Evolutionary conservation across 345 rosid species (phyloP), one percentile per base, ranked within the genome.

Genomic region (Euclidium syriacum): DNA sequence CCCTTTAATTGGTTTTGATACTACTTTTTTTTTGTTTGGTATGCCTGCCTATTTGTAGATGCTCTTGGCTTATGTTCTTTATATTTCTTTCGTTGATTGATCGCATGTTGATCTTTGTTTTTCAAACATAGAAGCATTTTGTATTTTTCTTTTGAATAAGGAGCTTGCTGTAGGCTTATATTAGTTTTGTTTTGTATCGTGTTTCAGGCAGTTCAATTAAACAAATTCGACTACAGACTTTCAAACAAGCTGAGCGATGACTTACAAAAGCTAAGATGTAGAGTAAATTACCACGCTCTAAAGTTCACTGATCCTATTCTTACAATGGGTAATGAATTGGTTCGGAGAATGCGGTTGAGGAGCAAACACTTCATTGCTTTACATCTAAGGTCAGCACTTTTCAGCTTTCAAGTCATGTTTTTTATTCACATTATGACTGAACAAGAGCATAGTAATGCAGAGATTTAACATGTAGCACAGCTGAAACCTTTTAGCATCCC

Each of bases 141-240:
- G 8, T 15, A 57, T 18, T 56, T 46, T 11, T 40, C 40, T 38
- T 58, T 36, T 29, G 19, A 16, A 54, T 47, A 35, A 53, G 58
- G 27, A 55, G 49, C 53, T 55, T 3, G 27, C 36, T 40, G 25
- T 32, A 61, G 49, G 10, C 62, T 71, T 52, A 50, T 65, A 43
- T 54, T 34, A 30, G 17, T 39, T 59, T 53, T 56, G 32, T 47
- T n/a, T 29, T 57, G 7, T 67, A 50, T 51, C 52, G 17, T 66
- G 58, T 50, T 40, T 66, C 89, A 95, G 88, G 97, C 86, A 50
- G 78, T 95, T 80, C 97, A 90, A 82, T 87, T 90, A 39, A 71
- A 75, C 55, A 95, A 95, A 76, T 95, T 86, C 65, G 99, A 95
- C 75, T 95, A 95, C 60, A 83, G 99, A 70, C 95, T 95, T 10